These are phyloP conservation scores for Bonnemaisonia californica DNA, from an alignment of 31 red algal species.

Conservation along the genomic window DNA sequence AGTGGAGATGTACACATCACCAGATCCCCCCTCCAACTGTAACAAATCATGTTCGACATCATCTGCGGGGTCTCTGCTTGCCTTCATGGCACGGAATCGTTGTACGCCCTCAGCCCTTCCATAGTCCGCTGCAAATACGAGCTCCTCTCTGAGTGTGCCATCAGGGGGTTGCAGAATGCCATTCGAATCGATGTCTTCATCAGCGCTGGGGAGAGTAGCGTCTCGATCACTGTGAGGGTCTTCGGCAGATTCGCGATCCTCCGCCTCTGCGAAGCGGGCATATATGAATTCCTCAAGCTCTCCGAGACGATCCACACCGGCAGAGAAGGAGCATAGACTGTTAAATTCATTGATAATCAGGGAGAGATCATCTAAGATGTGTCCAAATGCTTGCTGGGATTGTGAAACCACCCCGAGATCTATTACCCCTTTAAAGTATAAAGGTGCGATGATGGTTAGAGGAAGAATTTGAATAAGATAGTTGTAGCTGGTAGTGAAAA, in stretches of 20 bases:
- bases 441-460: conserved; percentile 78
- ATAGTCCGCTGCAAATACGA: conserved; percentile 21
- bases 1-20: conserved; percentile 23
- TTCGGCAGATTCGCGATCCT: conserved; percentile 16
- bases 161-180: too few species aligned
- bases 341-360: conserved; percentile 90
- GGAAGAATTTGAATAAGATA: conserved; percentile 94
- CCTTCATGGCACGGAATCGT: conserved; percentile 34
- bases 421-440: conserved; percentile 92
- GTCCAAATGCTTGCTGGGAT: conserved; percentile 84
- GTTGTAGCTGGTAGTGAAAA: conserved; percentile 86
- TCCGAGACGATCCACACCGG: conserved; percentile 90
- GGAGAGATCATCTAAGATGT: conserved; percentile 86
- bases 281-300: conserved; percentile 89
- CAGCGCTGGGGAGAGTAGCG: background rate
- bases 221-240: background rate
- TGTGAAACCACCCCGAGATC: conserved; percentile 93
- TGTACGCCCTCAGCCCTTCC: conserved; percentile 37
- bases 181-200: conserved; percentile 4
- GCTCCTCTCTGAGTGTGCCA: background rate
- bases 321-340: conserved; percentile 79
- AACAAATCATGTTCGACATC: conserved; percentile 31
- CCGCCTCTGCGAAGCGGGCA: conserved; percentile 38
- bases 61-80: background rate
- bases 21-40: conserved; percentile 30